Conservation (phyloP, 2,329 filamentous ascomycete species). For the Dissoconium aciculare region DNA sequence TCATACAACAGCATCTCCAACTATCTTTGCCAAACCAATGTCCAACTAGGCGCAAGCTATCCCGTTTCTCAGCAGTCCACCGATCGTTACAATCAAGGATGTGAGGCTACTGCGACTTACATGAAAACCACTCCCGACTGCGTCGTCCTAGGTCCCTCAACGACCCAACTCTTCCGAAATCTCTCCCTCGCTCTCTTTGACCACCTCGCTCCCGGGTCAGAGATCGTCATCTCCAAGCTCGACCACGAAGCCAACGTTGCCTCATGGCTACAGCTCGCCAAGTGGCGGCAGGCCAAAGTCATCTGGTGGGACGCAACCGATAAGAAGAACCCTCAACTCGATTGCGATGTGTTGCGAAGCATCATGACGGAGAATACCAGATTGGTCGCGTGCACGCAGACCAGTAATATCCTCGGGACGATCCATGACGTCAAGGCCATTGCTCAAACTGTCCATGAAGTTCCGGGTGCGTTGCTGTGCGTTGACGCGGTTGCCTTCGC, state of each 20-base stretch:
- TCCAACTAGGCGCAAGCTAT: constrained; percentile 63
- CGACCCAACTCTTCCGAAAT: constrained; percentile 64
- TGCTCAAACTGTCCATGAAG: constrained; percentile 36
- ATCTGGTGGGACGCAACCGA: constrained; percentile 49
- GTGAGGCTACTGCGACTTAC: constrained; percentile 51
- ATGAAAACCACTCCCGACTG: constrained; percentile 53
- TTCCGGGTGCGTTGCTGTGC: constrained; percentile 45
- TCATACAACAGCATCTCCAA: constrained; percentile 45
- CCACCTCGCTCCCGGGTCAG: constrained; percentile 39
- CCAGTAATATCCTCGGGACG: constrained; percentile 57
- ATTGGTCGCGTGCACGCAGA: constrained; percentile 59
- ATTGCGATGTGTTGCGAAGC: constrained; percentile 39
- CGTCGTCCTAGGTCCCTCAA: constrained; percentile 58
- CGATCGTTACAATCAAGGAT: constrained; percentile 43
- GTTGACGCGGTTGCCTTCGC: constrained; percentile 67
- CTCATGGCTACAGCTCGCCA: constrained; percentile 55
- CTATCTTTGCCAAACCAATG: constrained; percentile 54
- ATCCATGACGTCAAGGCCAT: constrained; percentile 50
- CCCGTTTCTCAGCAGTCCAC: constrained; percentile 45
- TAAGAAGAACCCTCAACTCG: constrained; percentile 43
- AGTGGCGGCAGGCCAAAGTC: constrained; percentile 43
- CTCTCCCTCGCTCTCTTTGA: constrained; percentile 43
- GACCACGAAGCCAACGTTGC: constrained; percentile 69
- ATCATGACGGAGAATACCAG: constrained; percentile 51
- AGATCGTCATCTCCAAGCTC: constrained; percentile 52